A percentile compares a stretch with the other conserved stretches of the same genome.
Conservation (phyloP, 495 filamentous ascomycete species). For the Aspergillus heteromorphus region DNA sequence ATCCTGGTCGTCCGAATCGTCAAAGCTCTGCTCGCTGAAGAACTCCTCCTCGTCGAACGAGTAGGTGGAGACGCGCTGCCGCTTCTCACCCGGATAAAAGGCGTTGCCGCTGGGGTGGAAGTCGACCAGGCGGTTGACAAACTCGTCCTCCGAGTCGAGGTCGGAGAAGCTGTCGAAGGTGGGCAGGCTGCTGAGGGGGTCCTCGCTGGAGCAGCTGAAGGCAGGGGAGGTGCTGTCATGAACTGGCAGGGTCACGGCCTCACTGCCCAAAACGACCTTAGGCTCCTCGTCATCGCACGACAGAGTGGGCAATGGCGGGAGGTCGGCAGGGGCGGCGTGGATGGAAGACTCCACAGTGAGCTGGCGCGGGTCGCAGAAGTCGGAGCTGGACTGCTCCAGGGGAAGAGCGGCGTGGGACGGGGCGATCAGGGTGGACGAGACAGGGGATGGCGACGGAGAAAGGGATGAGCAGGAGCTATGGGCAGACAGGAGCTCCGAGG, state of each 20-base stretch:
- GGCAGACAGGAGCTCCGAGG: slow-evolving; percentile 68
- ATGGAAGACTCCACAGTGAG: slow-evolving; percentile 69
- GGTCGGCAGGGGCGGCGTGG: slow-evolving; percentile 53
- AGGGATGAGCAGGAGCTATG: slow-evolving; percentile 72
- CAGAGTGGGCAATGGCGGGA: slow-evolving; percentile 64
- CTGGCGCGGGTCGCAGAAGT: slow-evolving; percentile 92
- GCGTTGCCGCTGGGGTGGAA: slow-evolving; percentile 55
- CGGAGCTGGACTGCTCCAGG: slow-evolving; percentile 32
- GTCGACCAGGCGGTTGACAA: slow-evolving; percentile 70
- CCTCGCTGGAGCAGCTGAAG: slow-evolving; percentile 43
- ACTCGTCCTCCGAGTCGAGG: slow-evolving; percentile 88
- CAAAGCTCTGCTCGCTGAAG: slow-evolving; percentile 69
- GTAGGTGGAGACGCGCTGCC: slow-evolving; percentile 65
- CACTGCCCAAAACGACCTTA: slow-evolving; percentile 63
- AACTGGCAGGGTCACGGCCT: slow-evolving; percentile 51
- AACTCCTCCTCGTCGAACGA: slow-evolving; percentile 70
- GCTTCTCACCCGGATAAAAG: slow-evolving; percentile 66
- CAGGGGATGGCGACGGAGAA: slow-evolving; percentile 68
- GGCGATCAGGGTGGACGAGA: slow-evolving; percentile 54
- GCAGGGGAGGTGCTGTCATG: slow-evolving; percentile 45
- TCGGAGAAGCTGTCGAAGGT: slow-evolving; percentile 83
- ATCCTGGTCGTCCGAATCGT: slow-evolving; percentile 65
- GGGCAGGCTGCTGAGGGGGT: slow-evolving; percentile 58
- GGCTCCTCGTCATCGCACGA: slow-evolving; percentile 72
- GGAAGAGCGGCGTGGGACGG: slow-evolving; percentile 54